Evolutionary conservation across 371 early-diverging fungal genomes (phyloP).

Genomic region (Mucor mucedo): DNA sequence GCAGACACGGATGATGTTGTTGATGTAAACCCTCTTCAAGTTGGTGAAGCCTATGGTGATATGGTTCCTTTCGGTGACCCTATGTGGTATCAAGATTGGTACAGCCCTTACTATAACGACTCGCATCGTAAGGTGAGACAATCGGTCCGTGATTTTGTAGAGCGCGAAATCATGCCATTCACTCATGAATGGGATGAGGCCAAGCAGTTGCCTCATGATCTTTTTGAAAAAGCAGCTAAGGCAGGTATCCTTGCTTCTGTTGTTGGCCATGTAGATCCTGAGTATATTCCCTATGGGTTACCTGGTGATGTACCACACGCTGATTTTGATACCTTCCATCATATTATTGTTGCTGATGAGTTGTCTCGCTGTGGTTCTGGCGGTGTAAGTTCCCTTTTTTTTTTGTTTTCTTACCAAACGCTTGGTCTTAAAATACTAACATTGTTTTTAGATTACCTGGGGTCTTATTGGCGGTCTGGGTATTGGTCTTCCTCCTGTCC

Average conservation of each 20-base stretch:
- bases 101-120: conserved; percentile 61
- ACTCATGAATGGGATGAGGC: conserved; percentile 73
- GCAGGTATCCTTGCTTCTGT: conserved; percentile 59
- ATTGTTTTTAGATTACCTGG: conserved; percentile 33
- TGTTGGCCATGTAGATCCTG: conserved; percentile 18
- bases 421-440: background rate
- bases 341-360: conserved; percentile 68
- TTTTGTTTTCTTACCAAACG: too few species aligned
- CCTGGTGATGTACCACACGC: conserved; percentile 34
- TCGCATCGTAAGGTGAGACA: conserved; percentile 60
- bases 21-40: conserved; percentile 14
- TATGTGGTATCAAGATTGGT: conserved; percentile 66
- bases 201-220: conserved; percentile 56
- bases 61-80: conserved; percentile 73
- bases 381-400: conserved; percentile 44
- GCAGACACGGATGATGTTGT: background rate
- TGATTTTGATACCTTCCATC: conserved; percentile 68
- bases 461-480: conserved; percentile 61
- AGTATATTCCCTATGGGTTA: conserved; percentile 30
- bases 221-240: conserved; percentile 61
- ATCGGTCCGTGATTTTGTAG: conserved; percentile 60
- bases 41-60: conserved; percentile 36
- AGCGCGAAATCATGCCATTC: conserved; percentile 65
- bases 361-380: conserved; percentile 72
- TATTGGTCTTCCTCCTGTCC: conserved; percentile 73